phyloP scores from a whole-genome alignment of 768 basidiomycete genomes.

The Tulasnella sp. region DNA sequence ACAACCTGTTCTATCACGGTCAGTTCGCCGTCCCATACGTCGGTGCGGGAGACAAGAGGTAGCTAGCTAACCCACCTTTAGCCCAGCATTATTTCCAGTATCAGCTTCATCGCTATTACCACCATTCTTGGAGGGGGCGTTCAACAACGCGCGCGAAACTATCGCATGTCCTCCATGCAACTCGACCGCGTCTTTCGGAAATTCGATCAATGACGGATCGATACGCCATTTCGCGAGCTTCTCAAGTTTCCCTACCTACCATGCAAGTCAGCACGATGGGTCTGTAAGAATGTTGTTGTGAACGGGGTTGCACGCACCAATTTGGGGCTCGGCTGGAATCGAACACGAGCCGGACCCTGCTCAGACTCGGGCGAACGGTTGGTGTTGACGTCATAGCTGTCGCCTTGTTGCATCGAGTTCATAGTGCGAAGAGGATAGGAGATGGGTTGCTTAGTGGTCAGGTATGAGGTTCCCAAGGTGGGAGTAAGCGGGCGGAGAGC shows the following conservation, averaged over 20 bases:
- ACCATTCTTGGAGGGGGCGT: background rate
- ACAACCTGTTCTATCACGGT: background rate
- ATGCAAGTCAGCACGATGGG: too few relatives aligned
- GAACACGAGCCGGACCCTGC: too few relatives aligned
- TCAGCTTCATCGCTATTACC: background rate
- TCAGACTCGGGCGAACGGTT: too few relatives aligned
- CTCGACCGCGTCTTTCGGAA: background rate
- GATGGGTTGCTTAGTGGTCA: too few relatives aligned
- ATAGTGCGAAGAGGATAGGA: too few relatives aligned
- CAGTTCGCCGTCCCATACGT: background rate
- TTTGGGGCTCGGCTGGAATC: too few relatives aligned
- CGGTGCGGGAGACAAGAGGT: background rate
- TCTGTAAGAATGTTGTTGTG: too few relatives aligned
- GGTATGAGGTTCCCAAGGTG: too few relatives aligned
- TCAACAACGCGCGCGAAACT: background rate
- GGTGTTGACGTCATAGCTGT: too few relatives aligned
- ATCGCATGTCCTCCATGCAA: background rate
- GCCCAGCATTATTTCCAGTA: background rate
- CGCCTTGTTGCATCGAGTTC: too few relatives aligned
- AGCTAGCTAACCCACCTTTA: background rate
- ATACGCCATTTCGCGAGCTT: background rate
- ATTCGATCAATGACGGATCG: background rate
- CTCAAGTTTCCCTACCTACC: background rate
- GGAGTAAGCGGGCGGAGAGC: too few relatives aligned
- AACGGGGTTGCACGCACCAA: too few relatives aligned